Percentiles rank a stretch among this genome's conserved stretches.
phyloP scores from a whole-genome alignment of 2,329 filamentous ascomycete species.

The Talaromyces sp. region DNA sequence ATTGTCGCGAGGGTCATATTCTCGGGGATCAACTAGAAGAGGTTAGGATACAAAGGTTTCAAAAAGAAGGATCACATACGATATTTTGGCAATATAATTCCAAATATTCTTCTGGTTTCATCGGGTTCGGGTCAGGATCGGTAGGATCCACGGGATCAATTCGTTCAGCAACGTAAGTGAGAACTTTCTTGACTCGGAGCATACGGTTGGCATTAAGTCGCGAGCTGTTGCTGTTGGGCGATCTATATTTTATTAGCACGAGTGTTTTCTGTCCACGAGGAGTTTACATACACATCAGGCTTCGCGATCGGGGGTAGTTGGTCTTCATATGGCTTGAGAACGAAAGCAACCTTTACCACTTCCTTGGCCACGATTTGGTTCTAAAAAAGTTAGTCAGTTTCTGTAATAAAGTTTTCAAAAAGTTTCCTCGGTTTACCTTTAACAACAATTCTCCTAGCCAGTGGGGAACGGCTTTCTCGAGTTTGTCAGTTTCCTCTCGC shows the following conservation, averaged over 20 bases:
- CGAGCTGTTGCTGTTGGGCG: conserved; percentile 59
- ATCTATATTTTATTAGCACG: conserved; percentile 11
- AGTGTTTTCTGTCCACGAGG: background rate
- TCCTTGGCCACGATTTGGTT: conserved; percentile 83
- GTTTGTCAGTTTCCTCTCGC: conserved; percentile 70
- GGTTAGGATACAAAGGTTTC: background rate
- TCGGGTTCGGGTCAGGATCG: conserved; percentile 53
- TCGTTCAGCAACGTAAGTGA: conserved; percentile 85
- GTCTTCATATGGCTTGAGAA: conserved; percentile 76
- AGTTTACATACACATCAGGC: conserved; percentile 59
- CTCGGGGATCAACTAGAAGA: conserved; percentile 52
- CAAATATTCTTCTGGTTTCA: conserved; percentile 86
- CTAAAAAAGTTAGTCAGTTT: conserved; percentile 33
- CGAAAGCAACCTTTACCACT: conserved; percentile 92
- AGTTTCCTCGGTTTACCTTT: conserved; percentile 43
- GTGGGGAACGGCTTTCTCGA: conserved; percentile 81
- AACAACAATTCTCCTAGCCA: conserved; percentile 90
- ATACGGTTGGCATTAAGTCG: conserved; percentile 95
- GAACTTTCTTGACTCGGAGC: conserved; percentile 90
- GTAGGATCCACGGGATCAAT: conserved; percentile 68
- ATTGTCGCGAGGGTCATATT: conserved; percentile 94
- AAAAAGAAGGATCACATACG: conserved; percentile 47
- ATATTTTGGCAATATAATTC: conserved; percentile 93
- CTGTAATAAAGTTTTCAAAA: background rate
- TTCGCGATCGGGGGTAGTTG: conserved; percentile 69